Percentiles rank a stretch among this genome's conserved stretches.
phyloP scores from a whole-genome alignment of 1,284 basidiomycete genomes.

The Wallemia ichthyophaga region DNA sequence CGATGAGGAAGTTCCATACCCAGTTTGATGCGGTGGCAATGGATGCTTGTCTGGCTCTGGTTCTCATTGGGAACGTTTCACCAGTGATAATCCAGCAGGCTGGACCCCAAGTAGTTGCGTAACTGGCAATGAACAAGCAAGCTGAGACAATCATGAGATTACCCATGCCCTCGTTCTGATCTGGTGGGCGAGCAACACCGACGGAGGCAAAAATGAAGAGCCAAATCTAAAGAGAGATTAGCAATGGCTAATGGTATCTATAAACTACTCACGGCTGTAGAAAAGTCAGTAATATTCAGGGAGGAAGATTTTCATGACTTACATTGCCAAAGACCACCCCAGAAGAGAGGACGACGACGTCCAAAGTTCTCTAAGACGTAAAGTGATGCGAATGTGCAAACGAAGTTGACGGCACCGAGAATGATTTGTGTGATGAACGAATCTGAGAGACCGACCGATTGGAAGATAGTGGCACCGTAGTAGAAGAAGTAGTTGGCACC shows the following conservation, averaged over 20 bases:
- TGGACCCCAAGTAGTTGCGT: slow-evolving; percentile 42
- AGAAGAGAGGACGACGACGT: slow-evolving; percentile 28
- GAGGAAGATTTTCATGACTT: too few species aligned
- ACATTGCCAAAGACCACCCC: slow-evolving; percentile 43
- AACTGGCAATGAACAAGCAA: slow-evolving; percentile 46
- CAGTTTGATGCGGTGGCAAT: slow-evolving; percentile 36
- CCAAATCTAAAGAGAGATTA: too few species aligned
- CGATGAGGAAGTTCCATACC: slow-evolving; percentile 13
- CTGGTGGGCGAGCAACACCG: too few species aligned
- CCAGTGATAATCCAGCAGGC: slow-evolving; percentile 37
- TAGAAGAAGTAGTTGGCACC: slow-evolving; percentile 38
- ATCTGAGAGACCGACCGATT: slow-evolving; percentile 32
- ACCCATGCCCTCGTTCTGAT: slow-evolving; percentile 18
- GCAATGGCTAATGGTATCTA: too few species aligned
- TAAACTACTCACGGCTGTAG: too few species aligned
- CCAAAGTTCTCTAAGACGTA: slow-evolving; percentile 39
- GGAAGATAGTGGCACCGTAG: slow-evolving; percentile 38
- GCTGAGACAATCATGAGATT: slow-evolving; percentile 23
- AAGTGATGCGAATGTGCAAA: slow-evolving; percentile 24
- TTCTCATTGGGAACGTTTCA: slow-evolving; percentile 10
- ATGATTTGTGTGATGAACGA: slow-evolving; percentile 42
- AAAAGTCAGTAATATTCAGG: too few species aligned
- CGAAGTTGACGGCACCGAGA: slow-evolving; percentile 35
- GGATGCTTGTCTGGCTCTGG: slow-evolving; percentile 40
- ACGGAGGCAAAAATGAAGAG: too few species aligned